Percentiles rank a stretch among this genome's conserved stretches.
phyloP scores from a whole-genome alignment of 1,284 basidiomycete genomes.

The Hypsizygus ulmarius region DNA sequence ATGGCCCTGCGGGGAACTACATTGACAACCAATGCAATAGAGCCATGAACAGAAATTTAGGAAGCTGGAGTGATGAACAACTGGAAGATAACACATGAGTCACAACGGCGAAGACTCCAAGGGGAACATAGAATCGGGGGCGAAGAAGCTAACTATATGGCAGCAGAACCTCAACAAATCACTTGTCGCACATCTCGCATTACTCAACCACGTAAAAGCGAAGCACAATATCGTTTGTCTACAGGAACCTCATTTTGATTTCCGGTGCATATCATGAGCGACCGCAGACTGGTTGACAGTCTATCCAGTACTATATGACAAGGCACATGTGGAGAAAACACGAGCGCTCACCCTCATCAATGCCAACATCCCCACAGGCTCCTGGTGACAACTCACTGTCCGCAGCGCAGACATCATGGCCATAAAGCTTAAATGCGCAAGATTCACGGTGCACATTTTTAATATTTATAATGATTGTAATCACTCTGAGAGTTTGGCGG shows the following conservation, averaged over 20 bases:
- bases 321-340: neutral
- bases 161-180: conserved; percentile 12
- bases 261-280: conserved; percentile 7
- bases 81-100: too few species aligned
- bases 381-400: neutral
- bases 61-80: too few species aligned
- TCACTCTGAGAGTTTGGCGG: conserved; percentile 4
- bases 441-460: conserved; percentile 12
- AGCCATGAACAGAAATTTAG: too few species aligned
- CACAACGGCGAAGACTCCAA: too few species aligned
- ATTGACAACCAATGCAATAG: too few species aligned
- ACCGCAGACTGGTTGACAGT: conserved; percentile 12
- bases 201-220: conserved; percentile 2
- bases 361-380: neutral
- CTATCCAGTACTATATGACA: conserved; percentile 8
- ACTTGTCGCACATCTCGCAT: neutral
- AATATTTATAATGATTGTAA: conserved; percentile 19
- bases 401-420: neutral
- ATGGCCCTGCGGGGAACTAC: too few species aligned
- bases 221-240: conserved; percentile 7
- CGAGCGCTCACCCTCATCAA: neutral
- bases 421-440: neutral
- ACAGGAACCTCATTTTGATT: conserved; percentile 18
- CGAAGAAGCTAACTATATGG: conserved; percentile 3
- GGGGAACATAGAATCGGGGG: too few species aligned